Base-by-base conservation (phyloP, 1,284 basidiomycete genomes). In the Marasmius oreades region DNA sequence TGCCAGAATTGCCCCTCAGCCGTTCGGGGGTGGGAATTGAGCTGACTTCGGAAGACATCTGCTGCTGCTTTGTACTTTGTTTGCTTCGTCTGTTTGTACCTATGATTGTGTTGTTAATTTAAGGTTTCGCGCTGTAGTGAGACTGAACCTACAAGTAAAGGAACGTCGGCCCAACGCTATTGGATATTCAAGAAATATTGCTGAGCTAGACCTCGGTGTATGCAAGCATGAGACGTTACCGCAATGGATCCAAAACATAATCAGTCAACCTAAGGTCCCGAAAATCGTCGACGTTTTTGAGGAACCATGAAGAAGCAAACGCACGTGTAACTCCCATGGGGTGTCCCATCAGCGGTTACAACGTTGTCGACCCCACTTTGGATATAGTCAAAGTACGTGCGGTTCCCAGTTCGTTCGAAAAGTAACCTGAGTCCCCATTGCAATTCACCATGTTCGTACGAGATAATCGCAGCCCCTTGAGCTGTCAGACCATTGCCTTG, bases 1-100 rank as follows among this genome's bases (percentile, higher is more conserved):
- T 77, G 73, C 75, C 76, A 77, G 61, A 74, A 77, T 58, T 77
- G 74, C 6, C 76, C 75, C 61, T 77, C 66, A 0, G 66, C 67
- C 7, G 74, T 77, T 24, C 76, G 73, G 33, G 75, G 76, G 57
- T 77, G 75, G 5, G 60, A 63, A 59, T 74, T 61, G n/a, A 77
- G 67, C 60, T 77, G 77, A 11, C 55, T 55, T n/a, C 71, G 67
- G 62, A 67, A 74, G 3, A 60, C 70, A 54, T 73, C 70, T 16
- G 74, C 72, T 3, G 74, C 76, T 14, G 53, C 70, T 57, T 72
- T 76, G 63, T 70, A 77, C 59, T 76, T 76, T 18, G 63, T 43
- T 22, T 70, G 61, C 2, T 67, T 63, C 1, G 71, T 76, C 53
- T 68, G 55, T 20, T 71, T 59, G 61, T 69, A 72, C 20, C 74